Base-by-base conservation (phyloP, 441 rosid species). In the Mallotus japonicus region DNA sequence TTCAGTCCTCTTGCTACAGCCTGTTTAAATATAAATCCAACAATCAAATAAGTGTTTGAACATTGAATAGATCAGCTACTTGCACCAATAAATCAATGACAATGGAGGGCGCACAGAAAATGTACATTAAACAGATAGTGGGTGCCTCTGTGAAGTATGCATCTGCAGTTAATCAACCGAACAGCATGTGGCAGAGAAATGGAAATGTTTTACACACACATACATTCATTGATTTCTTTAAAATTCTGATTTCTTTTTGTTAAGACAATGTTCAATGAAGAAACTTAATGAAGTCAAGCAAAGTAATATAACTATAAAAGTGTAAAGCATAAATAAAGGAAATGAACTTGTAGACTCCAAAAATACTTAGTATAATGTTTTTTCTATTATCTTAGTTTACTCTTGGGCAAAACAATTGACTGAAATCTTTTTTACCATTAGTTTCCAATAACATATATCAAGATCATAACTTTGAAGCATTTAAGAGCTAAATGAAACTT, bases 1-100 rank as follows among this genome's bases (percentile, higher is more conserved):
- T 90, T 92, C 67, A 95, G 82, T 69, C 99, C 99, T 79, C 95
- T 89, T 65, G 96, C 99, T 44, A 95, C 93, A 74, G 99, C 98
- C 99, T 95, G 81, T 54, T 80, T 44, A 73, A 77, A 76, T 62
- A 61, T 42, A 40, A 62, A 71, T 62, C 70, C 63, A 71, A 77
- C 9, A 60, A 58, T 72, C 46, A 67, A 53, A 56, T 20, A 16
- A 75, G 17, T 44, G 15, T 13, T 56, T 2, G 42, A 58, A 62
- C 22, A 61, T 63, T 64, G 58, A 19, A 59, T 64, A 54, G 67
- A 78, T 56, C 66, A 56, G 67, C 34, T 49, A 73, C 12, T 50
- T 60, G 32, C 44, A 22, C 32, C 12, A 19, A 6, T 56, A 17
- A 24, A 34, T 47, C 32, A 22, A n/a, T 56, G 11, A 54, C 12